Evolutionary conservation across 192 early-diverging fungal species (phyloP).

Genomic region (Phlyctochytrium arcticum): DNA sequence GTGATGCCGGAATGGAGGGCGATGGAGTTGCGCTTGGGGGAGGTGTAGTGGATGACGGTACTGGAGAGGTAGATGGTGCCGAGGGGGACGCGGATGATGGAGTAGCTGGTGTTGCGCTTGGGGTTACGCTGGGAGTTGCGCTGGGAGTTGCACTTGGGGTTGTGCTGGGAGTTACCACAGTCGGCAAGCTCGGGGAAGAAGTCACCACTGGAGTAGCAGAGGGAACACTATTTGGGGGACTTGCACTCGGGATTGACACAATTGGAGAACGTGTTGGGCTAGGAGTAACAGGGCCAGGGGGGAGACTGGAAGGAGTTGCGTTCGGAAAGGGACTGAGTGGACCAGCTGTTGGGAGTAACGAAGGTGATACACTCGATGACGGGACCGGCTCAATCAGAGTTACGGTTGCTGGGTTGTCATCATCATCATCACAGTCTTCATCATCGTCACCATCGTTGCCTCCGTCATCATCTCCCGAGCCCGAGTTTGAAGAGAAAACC

Average conservation of each 20-base stretch:
- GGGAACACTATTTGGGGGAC: no score
- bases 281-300: background rate
- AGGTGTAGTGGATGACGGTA: background rate
- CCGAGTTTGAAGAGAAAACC: background rate
- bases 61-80: background rate
- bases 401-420: no score
- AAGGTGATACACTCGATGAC: no score
- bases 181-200: background rate
- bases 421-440: background rate
- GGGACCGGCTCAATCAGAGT: no score
- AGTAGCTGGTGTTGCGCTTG: background rate
- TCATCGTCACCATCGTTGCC: background rate
- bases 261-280: background rate
- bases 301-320: background rate
- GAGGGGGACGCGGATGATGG: background rate
- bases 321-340: no score
- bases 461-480: no score
- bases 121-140: background rate
- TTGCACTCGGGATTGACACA: background rate
- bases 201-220: background rate
- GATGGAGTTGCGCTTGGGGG: background rate
- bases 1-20: background rate
- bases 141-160: background rate
- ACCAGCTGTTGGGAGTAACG: no score
- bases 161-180: background rate